Percentiles rank a stretch among this genome's conserved stretches.
Conservation (phyloP, 768 basidiomycete species). For the Vishniacozyma victoriae region DNA sequence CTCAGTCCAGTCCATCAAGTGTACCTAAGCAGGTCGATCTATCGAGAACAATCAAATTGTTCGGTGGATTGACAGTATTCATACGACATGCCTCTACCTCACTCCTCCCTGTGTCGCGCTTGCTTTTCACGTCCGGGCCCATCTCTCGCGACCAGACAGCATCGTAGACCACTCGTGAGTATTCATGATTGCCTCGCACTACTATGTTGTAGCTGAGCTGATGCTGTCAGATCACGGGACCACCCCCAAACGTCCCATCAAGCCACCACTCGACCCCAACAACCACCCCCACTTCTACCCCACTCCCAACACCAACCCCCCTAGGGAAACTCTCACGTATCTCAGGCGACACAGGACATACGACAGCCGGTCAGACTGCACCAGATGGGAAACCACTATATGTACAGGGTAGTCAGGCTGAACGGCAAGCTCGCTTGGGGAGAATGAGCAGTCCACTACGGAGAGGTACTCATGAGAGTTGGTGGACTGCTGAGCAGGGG, state of each 20-base stretch:
- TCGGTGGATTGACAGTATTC: no score
- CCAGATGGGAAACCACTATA: slow-evolving; percentile 32
- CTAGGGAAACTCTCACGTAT: slow-evolving; percentile 17
- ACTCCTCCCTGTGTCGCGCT: no score
- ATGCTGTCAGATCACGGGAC: slow-evolving; percentile 43
- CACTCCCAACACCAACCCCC: slow-evolving; percentile 21
- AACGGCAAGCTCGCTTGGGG: slow-evolving; percentile 20
- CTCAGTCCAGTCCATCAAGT: no score
- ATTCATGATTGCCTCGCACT: no score
- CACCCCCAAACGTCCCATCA: slow-evolving; percentile 21
- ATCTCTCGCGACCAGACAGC: no score
- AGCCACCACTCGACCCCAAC: slow-evolving; percentile 5
- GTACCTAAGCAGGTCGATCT: no score
- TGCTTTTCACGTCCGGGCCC: no score
- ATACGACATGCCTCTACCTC: no score
- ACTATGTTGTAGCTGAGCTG: no score
- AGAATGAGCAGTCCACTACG: slow-evolving; percentile 36
- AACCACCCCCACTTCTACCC: slow-evolving; percentile 28
- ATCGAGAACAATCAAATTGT: no score
- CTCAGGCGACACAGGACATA: slow-evolving; percentile 9
- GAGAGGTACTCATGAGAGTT: slow-evolving; percentile 41
- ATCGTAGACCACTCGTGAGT: no score
- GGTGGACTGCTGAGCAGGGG: slow-evolving; percentile 38
- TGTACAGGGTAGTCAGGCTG: slow-evolving; percentile 32
- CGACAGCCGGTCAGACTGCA: slow-evolving; percentile 1